Evolutionary conservation across 1,284 basidiomycete genomes (phyloP), one percentile per base, ranked within the genome.

Genomic region (Ceratorhiza oryzae-sativae): DNA sequence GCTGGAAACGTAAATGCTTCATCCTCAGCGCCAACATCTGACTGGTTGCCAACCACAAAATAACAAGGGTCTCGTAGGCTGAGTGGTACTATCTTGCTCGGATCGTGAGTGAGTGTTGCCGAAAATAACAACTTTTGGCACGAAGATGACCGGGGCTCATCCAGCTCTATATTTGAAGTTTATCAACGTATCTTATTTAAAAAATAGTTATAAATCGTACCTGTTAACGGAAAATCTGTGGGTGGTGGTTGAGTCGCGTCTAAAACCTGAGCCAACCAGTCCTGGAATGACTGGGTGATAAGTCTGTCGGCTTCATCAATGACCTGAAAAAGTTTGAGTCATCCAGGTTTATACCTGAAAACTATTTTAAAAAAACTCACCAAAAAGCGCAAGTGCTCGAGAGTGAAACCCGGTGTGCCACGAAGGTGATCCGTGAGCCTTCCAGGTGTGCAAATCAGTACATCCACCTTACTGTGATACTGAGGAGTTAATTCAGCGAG

Each of bases 251-350:
- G 86, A 4, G 88, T 90, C 9, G 92, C 92, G 0, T 86, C 81
- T 6, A 96, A 83, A 2, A 97, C 90, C 77, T 90, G 89, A 12
- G 87, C 85, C 1, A 97, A 83, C 97, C 97, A 99, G 77, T 95
- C 92, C 80, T 98, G 95, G 81, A 98, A 98, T 0, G 93, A 95
- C 79, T 98, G 95, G 6, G 92, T 92, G 3, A 99, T 86, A 1
- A 99, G 85, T 25, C 96, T 87, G 79, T 99, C 97, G 0, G 97
- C 97, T 82, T 99, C 97, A 79, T 99, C 97, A 71, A 99, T 94
- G 20, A 99, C 89, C 93, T 95, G 36, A 74, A 45, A 36, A 13
- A 41, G 39, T 42, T 45, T 39, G 34, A 18, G n/a, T 12, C n/a
- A n/a, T n/a, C n/a, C n/a, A n/a, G n/a, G n/a, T n/a, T n/a, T n/a